Base-by-base conservation (phyloP, 2,329 filamentous ascomycete species). In the Hypoxylon sp. region DNA sequence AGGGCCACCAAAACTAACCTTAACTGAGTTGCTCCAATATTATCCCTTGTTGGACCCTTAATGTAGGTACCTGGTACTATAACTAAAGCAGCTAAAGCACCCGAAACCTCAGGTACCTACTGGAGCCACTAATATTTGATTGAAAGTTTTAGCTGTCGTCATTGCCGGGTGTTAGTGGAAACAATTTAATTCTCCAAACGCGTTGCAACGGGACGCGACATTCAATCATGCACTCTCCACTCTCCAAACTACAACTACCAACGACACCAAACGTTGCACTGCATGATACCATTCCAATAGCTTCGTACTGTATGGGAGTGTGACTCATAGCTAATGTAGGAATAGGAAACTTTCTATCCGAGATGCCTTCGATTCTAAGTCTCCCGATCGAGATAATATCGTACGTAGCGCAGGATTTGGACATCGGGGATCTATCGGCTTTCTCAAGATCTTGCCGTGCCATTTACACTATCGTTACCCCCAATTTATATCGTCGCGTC, bases 321-420 rank as follows among this genome's bases (percentile, higher is more conserved):
- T 11, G 14, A 55, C 36, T 5, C 10, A 2, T 2, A 9, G 14
- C n/a, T 21, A 25, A 43, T 45, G 38, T 55, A 41, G 5, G 23
- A 48, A 48, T 25, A 17, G 30, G 21, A 23, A 34, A 34, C 11
- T 10, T 4, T 23, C 23, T 11, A 45, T 56, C 38, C 30, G 62
- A 60, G 17, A 74, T 74, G 73, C 17, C 67, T 21, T 52, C 61
- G 3, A 57, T 66, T 32, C 60, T 72, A 34, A 38, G 38, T 48
- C 64, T 73, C 13, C 72, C 73, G 2, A 1, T 62, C 7, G 74
- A 75, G 53, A n/a, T 75, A 13, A 48, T 72, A n/a, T 17, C 21
- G 1, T 52, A 56, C 30, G 43, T 63, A 1, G 56, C 59, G n/a
- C 19, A 53, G 2, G 9, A 63, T 17, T 62, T 62, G 14, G 59